Evolutionary conservation across 352 stramenopile genomes (phyloP), one percentile per base, ranked within the genome.

Genomic region (Phytophthora tentaculata): DNA sequence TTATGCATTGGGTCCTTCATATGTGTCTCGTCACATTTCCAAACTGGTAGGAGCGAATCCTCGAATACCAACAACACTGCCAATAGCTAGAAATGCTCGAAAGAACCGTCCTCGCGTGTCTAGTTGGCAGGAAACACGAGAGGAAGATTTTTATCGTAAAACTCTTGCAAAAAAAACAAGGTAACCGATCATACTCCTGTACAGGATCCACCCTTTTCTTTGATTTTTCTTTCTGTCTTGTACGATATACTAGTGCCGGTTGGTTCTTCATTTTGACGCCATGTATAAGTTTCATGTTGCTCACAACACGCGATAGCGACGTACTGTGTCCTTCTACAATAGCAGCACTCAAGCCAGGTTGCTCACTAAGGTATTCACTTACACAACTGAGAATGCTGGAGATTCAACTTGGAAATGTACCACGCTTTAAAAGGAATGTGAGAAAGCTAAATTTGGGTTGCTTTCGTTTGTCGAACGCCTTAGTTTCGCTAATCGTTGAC

Each of bases 11-110:
- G 22, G 12, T 62, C 7, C 23, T 55, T 68, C 52, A 63, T 63
- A n/a, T 52, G 53, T 2, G 61, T 69, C 1, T 43, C 52, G n/a
- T 69, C 61, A 16, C 52, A 63, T 19, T 62, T 44, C 52, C 52
- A 68, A 35, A 57, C 52, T 10, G 43, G 51, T 22, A 68, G 37
- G 13, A 68, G 5, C 0, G 1, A 12, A 9, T 61, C 19, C 19
- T 67, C n/a, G 50, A 26, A 59, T 26, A 5, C 5, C 0, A 12
- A 48, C 49, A 26, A 52, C 24, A 44, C 1, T 47, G n/a, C 49
- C n/a, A 26, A 54, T 45, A 2, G 58, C 12, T 17, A 59, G 1
- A 32, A 59, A 64, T 17, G 32, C 45, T 24, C 59, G n/a, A 39
- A 53, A 59, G 16, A 65, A 65, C 13, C 49, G 12, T 13, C n/a